Evolutionary conservation across 441 rosid genomes (phyloP).

Genomic region (Populus trichocarpa): DNA sequence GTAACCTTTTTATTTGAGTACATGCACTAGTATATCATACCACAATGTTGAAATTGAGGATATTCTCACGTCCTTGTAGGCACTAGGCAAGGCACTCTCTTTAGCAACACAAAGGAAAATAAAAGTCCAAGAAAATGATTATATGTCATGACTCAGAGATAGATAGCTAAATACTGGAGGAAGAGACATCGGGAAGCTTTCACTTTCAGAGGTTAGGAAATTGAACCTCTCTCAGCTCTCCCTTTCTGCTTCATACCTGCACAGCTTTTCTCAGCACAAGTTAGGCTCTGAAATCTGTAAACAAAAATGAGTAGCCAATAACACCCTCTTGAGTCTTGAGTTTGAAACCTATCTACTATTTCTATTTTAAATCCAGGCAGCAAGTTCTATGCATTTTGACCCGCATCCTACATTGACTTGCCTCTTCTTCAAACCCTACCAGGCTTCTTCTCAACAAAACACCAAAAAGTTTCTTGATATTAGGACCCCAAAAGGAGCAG

Average conservation of each 20-base stretch:
- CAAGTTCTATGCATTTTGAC: constrained; percentile 45
- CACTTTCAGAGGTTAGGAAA: constrained; percentile 18
- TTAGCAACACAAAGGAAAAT: neutral
- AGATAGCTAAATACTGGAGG: constrained; percentile 12
- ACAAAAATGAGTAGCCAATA: constrained; percentile 20
- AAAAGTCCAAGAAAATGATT: neutral
- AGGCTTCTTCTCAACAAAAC: constrained; percentile 13
- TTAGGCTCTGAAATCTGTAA: constrained; percentile 30
- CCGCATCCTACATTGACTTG: constrained; percentile 27
- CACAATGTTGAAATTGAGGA: neutral
- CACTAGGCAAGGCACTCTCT: neutral
- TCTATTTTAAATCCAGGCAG: constrained; percentile 25
- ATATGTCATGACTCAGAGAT: constrained; percentile 16
- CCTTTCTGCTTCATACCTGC: neutral
- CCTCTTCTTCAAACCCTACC: constrained; percentile 30
- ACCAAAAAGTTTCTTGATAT: constrained; percentile 11
- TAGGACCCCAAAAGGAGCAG: neutral
- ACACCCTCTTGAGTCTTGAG: constrained; percentile 6
- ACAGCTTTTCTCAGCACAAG: constrained; percentile 8
- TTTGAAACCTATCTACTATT: neutral
- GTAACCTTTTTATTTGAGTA: neutral
- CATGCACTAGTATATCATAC: neutral
- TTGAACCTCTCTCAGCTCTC: neutral
- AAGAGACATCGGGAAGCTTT: constrained; percentile 8
- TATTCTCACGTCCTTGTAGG: neutral